Conservation (phyloP, 306 rosid species). For the Vigna angularis region DNA sequence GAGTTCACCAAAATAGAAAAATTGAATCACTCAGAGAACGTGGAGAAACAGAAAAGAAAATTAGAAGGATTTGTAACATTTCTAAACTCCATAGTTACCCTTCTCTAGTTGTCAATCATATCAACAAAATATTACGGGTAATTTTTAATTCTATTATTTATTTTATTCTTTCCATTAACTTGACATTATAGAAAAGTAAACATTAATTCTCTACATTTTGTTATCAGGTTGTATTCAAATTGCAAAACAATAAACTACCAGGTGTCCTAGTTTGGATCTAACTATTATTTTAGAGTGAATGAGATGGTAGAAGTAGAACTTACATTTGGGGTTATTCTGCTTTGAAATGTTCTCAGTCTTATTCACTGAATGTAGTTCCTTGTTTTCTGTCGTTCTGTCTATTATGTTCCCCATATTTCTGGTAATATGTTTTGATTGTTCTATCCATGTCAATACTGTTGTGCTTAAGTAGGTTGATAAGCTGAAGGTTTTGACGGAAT, state of each 20-base stretch:
- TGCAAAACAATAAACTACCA: slow-evolving; percentile 1
- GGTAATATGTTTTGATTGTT: slow-evolving; percentile 9
- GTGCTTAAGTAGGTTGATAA: slow-evolving; percentile 79
- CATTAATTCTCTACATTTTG: slow-evolving; percentile 6
- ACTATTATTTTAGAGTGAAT: slow-evolving; percentile 16
- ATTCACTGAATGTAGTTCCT: not conserved
- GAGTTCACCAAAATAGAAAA: not conserved
- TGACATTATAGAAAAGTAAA: slow-evolving; percentile 22
- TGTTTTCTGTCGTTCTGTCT: not conserved
- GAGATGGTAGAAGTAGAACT: slow-evolving; percentile 17
- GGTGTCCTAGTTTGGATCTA: not conserved
- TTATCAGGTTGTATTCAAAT: not conserved
- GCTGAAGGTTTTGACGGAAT: slow-evolving; percentile 88
- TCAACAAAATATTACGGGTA: slow-evolving; percentile 11
- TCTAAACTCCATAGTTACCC: slow-evolving; percentile 18
- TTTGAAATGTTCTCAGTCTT: slow-evolving; percentile 34
- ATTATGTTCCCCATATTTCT: not conserved
- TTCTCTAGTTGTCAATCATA: slow-evolving; percentile 27
- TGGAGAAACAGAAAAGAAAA: slow-evolving; percentile 29
- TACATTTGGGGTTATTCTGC: slow-evolving; percentile 25
- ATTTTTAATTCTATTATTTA: slow-evolving; percentile 11
- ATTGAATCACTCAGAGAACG: slow-evolving; percentile 6
- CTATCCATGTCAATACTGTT: slow-evolving; percentile 19
- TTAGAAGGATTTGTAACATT: slow-evolving; percentile 8
- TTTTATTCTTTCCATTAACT: slow-evolving; percentile 30